Percentiles rank a stretch among this genome's conserved stretches.
These are phyloP conservation scores for Lepidium didymum DNA, from an alignment of 345 rosid species.

Conservation along the genomic window DNA sequence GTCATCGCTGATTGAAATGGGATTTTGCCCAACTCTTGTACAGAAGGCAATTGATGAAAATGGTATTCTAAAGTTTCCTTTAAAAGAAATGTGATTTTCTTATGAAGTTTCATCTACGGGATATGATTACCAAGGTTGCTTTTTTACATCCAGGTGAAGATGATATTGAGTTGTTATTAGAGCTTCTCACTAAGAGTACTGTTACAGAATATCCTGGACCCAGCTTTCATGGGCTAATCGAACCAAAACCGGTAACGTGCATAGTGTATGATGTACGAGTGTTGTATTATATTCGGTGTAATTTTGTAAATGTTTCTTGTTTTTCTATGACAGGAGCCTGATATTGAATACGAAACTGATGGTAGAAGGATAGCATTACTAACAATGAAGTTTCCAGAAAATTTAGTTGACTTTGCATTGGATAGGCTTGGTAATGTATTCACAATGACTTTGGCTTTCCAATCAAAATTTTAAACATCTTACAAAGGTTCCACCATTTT, in stretches of 20 bases:
- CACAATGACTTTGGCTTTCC: background rate
- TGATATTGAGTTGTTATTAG: conserved; percentile 58
- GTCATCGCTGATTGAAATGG: conserved; percentile 71
- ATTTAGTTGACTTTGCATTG: conserved; percentile 66
- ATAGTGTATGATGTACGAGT: background rate
- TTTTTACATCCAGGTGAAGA: conserved; percentile 55
- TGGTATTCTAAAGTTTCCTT: conserved; percentile 34
- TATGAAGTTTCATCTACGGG: background rate
- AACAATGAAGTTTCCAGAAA: conserved; percentile 60
- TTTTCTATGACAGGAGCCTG: conserved; percentile 57
- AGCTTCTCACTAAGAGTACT: conserved; percentile 41
- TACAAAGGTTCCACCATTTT: background rate
- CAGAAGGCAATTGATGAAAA: conserved; percentile 67
- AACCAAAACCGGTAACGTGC: conserved; percentile 26
- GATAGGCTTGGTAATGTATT: conserved; percentile 56
- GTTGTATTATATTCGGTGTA: background rate
- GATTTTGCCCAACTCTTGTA: conserved; percentile 59
- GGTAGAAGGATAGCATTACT: conserved; percentile 52
- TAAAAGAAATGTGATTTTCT: background rate
- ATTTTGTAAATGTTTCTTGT: background rate
- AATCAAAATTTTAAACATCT: background rate
- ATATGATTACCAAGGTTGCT: conserved; percentile 8
- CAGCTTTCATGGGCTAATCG: conserved; percentile 13
- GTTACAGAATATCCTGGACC: conserved; percentile 6
- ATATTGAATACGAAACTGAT: conserved; percentile 40